A percentile compares a stretch with the other conserved stretches of the same genome.
These are phyloP conservation scores for Chrysoporthe deuterocubensis DNA, from an alignment of 2,329 filamentous ascomycete genomes.

Conservation along the genomic window DNA sequence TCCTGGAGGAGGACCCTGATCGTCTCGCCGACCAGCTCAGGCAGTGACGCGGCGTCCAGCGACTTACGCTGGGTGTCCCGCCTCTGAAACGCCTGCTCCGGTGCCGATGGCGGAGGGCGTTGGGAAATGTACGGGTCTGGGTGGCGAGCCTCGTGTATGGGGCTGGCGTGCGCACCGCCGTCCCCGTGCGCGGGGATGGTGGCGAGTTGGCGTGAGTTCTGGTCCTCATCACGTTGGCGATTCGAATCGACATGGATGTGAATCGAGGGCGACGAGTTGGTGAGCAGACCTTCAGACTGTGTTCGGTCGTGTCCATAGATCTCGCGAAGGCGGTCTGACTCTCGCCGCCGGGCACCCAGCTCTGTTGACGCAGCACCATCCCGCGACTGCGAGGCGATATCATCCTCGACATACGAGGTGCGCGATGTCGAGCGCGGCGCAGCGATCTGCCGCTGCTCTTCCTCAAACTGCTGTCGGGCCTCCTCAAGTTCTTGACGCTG, in stretches of 20 bases:
- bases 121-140: conserved; percentile 35
- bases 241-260: conserved; percentile 28
- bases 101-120: conserved; percentile 34
- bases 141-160: conserved; percentile 5
- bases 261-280: conserved; percentile 23
- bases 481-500: conserved; percentile 28
- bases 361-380: conserved; percentile 19
- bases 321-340: conserved; percentile 58
- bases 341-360: conserved; percentile 41
- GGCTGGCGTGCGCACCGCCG: background rate
- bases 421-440: conserved; percentile 29
- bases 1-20: conserved; percentile 59
- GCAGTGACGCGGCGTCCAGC: conserved; percentile 52
- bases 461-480: conserved; percentile 26
- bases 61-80: conserved; percentile 36
- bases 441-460: conserved; percentile 33
- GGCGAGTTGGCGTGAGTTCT: conserved; percentile 23
- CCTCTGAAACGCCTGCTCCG: conserved; percentile 38
- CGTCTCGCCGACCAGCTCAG: conserved; percentile 59
- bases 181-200: conserved; percentile 20
- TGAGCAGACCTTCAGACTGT: conserved; percentile 28
- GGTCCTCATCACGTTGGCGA: conserved; percentile 25
- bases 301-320: conserved; percentile 50
- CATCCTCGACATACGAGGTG: conserved; percentile 28
- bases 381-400: conserved; percentile 12